A percentile compares a stretch with the other conserved stretches of the same genome.
These are phyloP conservation scores for Monosporascus sp. DNA, from an alignment of 2,329 filamentous ascomycete genomes.

Conservation along the genomic window DNA sequence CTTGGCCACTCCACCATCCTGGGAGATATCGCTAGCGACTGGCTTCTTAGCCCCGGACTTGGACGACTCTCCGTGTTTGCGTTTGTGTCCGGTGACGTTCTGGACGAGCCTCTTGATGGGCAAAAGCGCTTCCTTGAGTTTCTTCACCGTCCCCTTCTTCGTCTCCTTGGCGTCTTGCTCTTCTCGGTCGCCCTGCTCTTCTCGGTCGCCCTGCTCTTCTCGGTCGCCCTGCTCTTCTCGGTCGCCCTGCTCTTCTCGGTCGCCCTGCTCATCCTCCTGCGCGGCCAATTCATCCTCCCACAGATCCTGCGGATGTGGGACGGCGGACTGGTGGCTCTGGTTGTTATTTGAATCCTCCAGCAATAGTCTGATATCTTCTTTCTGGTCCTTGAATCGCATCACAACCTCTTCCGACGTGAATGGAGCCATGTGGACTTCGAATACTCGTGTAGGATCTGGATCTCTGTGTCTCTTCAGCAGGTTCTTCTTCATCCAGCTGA, in stretches of 20 bases:
- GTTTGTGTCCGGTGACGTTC: background rate
- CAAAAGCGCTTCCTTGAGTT: background rate
- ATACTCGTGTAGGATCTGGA: background rate
- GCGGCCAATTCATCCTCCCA: background rate
- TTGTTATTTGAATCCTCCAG: background rate
- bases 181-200: background rate
- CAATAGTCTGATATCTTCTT: background rate
- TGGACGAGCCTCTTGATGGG: background rate
- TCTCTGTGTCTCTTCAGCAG: background rate
- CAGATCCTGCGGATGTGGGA: background rate
- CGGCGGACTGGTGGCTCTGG: background rate
- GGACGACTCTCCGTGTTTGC: background rate
- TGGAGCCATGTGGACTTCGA: background rate
- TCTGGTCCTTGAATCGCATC: background rate
- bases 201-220: background rate
- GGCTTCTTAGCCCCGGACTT: background rate
- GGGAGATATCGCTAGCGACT: too few relatives aligned
- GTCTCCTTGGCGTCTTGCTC: background rate
- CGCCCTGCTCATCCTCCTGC: background rate
- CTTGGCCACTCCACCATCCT: too few relatives aligned
- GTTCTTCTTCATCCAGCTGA: background rate
- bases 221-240: background rate
- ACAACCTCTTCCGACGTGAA: background rate
- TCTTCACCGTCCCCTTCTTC: background rate
- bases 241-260: background rate